These are phyloP conservation scores for Mortierella sp. DNA, from an alignment of 371 early-diverging fungal species.

Conservation along the genomic window DNA sequence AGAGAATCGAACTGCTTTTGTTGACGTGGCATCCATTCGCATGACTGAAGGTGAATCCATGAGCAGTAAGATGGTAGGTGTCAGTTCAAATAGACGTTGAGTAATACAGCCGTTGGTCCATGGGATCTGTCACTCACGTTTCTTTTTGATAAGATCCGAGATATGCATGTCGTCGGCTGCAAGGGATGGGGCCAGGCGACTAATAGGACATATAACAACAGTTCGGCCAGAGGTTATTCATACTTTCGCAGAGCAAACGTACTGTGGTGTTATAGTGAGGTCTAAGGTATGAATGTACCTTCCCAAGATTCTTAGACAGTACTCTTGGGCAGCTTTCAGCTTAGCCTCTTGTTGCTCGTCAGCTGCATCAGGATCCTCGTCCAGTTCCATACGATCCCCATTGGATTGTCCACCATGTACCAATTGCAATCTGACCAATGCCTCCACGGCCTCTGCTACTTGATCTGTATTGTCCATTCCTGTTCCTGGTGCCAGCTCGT, in stretches of 20 bases:
- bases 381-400: constrained; percentile 41
- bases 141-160: constrained; percentile 74
- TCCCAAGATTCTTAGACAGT: constrained; percentile 57
- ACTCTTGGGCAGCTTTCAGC: constrained; percentile 51
- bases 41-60: constrained; percentile 55
- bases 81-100: too few species aligned
- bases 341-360: constrained; percentile 18
- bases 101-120: too few species aligned
- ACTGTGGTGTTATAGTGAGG: too few species aligned
- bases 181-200: constrained; percentile 70
- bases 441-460: constrained; percentile 33
- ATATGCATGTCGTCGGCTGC: constrained; percentile 70
- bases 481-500: constrained; percentile 3
- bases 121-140: constrained; percentile 63
- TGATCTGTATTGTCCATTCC: constrained; percentile 42
- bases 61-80: too few species aligned
- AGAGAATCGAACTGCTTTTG: constrained; percentile 72
- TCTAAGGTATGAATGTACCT: constrained; percentile 35
- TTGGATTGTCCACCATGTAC: constrained; percentile 5
- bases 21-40: constrained; percentile 58
- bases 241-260: too few species aligned
- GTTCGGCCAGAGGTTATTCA: too few species aligned
- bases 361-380: neutral
- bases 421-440: constrained; percentile 26
- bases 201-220: constrained; percentile 14